Evolutionary conservation across 495 filamentous ascomycete species (phyloP).

Genomic region (Penicillium waksmanii): DNA sequence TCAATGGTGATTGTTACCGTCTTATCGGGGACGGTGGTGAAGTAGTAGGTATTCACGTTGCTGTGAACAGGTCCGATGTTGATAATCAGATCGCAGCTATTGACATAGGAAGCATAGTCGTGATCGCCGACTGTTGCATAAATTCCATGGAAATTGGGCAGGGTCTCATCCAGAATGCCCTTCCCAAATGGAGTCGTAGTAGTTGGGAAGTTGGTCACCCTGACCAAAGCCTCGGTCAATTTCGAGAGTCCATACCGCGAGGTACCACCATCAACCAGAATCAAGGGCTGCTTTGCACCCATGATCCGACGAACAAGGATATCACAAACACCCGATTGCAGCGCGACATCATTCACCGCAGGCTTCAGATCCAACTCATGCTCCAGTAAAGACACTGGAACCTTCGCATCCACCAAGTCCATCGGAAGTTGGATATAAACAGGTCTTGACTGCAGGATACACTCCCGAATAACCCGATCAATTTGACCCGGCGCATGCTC

Average conservation of each 20-base stretch:
- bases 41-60: slow-evolving; percentile 34
- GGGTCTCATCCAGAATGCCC: slow-evolving; percentile 34
- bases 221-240: slow-evolving; percentile 27
- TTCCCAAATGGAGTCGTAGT: slow-evolving; percentile 36
- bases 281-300: slow-evolving; percentile 30
- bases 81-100: slow-evolving; percentile 34
- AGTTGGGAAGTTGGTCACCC: slow-evolving; percentile 33
- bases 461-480: slow-evolving; percentile 38
- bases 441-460: slow-evolving; percentile 38
- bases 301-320: slow-evolving; percentile 29
- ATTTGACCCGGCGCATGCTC: slow-evolving; percentile 35
- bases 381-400: slow-evolving; percentile 10
- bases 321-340: slow-evolving; percentile 13
- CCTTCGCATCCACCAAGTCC: slow-evolving; percentile 39
- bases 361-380: slow-evolving; percentile 2
- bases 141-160: slow-evolving; percentile 37
- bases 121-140: slow-evolving; percentile 12
- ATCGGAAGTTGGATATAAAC: slow-evolving; percentile 44
- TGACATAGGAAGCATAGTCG: slow-evolving; percentile 19
- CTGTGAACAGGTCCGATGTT: slow-evolving; percentile 31
- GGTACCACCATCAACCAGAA: slow-evolving; percentile 39
- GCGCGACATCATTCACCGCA: background rate
- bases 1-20: slow-evolving; percentile 22
- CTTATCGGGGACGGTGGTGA: slow-evolving; percentile 20
- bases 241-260: slow-evolving; percentile 20